A percentile compares a stretch with the other conserved stretches of the same genome.
phyloP scores from a whole-genome alignment of 2,329 filamentous ascomycete species.

The Diaporthe ampelina region DNA sequence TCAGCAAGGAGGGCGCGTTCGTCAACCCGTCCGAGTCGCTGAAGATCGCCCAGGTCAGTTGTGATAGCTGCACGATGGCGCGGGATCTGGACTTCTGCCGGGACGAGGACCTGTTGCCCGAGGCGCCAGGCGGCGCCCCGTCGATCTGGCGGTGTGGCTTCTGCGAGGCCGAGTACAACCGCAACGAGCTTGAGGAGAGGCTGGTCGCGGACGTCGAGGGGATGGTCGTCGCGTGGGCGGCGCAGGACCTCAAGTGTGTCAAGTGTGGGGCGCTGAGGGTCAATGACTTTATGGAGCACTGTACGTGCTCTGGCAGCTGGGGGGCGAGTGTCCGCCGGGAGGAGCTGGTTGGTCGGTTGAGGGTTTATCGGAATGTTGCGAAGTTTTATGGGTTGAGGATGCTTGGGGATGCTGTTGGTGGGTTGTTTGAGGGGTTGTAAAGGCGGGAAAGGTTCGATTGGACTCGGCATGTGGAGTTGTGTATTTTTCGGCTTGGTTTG shows the following conservation, averaged over 20 bases:
- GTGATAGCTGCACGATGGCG: constrained; percentile 89
- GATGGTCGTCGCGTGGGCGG: constrained; percentile 83
- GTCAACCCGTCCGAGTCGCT: constrained; percentile 85
- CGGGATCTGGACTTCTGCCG: constrained; percentile 93
- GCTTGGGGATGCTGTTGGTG: constrained; percentile 81
- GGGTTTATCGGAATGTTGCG: constrained; percentile 81
- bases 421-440: constrained; percentile 65
- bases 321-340: constrained; percentile 76
- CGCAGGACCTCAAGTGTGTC: constrained; percentile 88
- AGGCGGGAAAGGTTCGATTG: neutral
- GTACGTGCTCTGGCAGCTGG: constrained; percentile 92
- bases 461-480: neutral
- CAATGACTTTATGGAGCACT: constrained; percentile 98
- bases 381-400: constrained; percentile 85
- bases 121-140: constrained; percentile 39
- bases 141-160: constrained; percentile 79
- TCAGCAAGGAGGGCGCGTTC: constrained; percentile 89
- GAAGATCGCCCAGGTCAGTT: constrained; percentile 81
- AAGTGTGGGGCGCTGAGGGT: constrained; percentile 80
- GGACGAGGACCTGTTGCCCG: constrained; percentile 82
- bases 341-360: constrained; percentile 75
- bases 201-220: constrained; percentile 83
- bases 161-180: constrained; percentile 82
- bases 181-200: constrained; percentile 86
- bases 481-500: neutral